Evolutionary conservation across 129 eudicot genomes (phyloP), one percentile per base, ranked within the genome.

Genomic region (Apium graveolens): DNA sequence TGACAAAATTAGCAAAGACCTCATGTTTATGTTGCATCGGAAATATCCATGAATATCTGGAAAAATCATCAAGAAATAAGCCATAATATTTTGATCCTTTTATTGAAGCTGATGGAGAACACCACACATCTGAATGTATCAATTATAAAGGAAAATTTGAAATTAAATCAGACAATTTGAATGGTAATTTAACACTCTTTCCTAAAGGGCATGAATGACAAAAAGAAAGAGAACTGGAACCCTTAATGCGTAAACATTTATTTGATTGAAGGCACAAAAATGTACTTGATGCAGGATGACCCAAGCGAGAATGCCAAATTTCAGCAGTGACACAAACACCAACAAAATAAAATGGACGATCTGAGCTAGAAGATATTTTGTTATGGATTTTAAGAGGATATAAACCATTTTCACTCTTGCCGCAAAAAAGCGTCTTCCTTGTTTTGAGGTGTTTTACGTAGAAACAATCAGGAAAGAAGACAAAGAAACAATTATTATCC

Each of bases 11-110:
- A 42, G 5, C 27, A 20, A 38, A 38, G 5, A 24, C 76, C 27
- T 73, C 76, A 73, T 21, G 27, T n/a, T 73, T 73, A 29, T 21
- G 18, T 1, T 29, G 29, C 76, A 73, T 38, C 21, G 76, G 76
- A 26, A 13, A 73, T 7, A 73, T 5, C 76, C 76, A 73, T 10
- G 76, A 14, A 73, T 13, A 73, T 17, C 32, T 39, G 1, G 51
- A 13, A 21, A 14, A 73, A 34, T 73, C 76, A 41, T 73, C 76
- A 14, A 73, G 32, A 42, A 73, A 73, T 7, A 73, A 2, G 11
- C 41, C 53, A 73, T 73, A 73, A 73, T 73, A 43, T 42, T 43
- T 73, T 11, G 27, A 73, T 10, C 76, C 51, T 29, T 34, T 29
- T 10, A 34, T 27, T 14, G 51, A 73, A 11, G 2, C 6, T 21